A percentile compares a stretch with the other conserved stretches of the same genome.
Conservation (phyloP, 108 stramenopile genomes). For the Nannochloropsis salina region DNA sequence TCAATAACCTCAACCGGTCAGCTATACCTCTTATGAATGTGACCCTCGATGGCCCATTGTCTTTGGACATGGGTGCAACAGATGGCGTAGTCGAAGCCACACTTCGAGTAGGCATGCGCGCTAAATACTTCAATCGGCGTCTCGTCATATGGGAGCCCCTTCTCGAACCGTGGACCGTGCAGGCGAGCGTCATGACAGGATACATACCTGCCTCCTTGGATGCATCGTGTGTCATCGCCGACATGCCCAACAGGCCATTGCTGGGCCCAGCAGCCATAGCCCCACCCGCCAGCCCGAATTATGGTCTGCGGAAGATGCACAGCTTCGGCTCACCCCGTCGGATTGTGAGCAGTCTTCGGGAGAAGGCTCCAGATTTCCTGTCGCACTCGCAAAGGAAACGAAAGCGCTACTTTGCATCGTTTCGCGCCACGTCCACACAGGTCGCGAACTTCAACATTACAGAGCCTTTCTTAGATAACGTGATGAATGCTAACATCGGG, state of each 20-base stretch:
- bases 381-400: neutral
- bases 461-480: constrained; percentile 60
- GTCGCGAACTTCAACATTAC: constrained; percentile 68
- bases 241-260: neutral
- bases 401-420: neutral
- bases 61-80: constrained; percentile 39
- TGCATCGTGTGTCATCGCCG: neutral
- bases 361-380: no score
- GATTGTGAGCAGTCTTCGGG: no score
- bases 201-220: neutral
- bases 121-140: constrained; percentile 66
- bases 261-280: no score
- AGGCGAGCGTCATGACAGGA: constrained; percentile 5
- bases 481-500: neutral
- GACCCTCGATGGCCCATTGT: constrained; percentile 23
- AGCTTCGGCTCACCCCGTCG: no score
- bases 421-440: constrained; percentile 20
- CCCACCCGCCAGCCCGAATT: no score
- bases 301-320: no score
- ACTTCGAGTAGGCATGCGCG: constrained; percentile 53
- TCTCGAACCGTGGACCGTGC: constrained; percentile 65
- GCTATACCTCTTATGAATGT: neutral
- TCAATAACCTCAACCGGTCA: neutral
- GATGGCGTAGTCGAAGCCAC: neutral
- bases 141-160: constrained; percentile 73